Evolutionary conservation across 1,284 basidiomycete genomes (phyloP).

Genomic region (Ustilago nuda): DNA sequence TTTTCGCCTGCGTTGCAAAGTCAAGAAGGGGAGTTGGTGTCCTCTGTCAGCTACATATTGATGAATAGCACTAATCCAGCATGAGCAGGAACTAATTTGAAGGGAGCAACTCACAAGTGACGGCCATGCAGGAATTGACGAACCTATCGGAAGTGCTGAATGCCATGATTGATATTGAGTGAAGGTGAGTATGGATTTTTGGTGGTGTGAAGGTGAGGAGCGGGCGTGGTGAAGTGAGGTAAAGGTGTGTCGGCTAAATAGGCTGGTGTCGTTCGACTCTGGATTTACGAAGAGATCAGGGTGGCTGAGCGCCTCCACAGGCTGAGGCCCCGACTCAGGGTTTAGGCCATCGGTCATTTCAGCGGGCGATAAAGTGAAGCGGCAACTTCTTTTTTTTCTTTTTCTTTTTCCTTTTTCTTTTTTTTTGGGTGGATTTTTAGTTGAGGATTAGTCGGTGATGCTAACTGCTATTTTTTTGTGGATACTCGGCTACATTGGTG

Average conservation of each 20-base stretch:
- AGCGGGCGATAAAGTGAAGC: slow-evolving; percentile 3
- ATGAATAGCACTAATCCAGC: not conserved
- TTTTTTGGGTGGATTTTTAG: not conserved
- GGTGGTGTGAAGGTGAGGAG: not conserved
- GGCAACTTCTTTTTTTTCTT: slow-evolving; percentile 15
- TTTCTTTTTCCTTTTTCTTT: not conserved
- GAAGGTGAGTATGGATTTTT: not conserved
- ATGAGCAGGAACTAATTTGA: not conserved
- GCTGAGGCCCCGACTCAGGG: not conserved
- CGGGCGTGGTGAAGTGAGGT: not conserved
- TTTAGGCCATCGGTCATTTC: not conserved
- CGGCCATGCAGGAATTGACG: slow-evolving; percentile 50
- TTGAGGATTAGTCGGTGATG: no score
- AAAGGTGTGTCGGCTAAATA: not conserved
- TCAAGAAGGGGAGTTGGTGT: not conserved
- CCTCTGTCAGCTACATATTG: slow-evolving; percentile 2
- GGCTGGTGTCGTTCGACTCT: slow-evolving; percentile 10
- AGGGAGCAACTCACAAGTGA: slow-evolving; percentile 36
- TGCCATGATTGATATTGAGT: slow-evolving; percentile 23
- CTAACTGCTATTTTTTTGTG: not conserved
- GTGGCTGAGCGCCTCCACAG: slow-evolving; percentile 1
- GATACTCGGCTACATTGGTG: no score
- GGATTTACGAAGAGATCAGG: not conserved
- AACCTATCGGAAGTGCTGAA: slow-evolving; percentile 19
- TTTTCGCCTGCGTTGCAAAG: slow-evolving; percentile 39